These are phyloP conservation scores for Millerozyma miso DNA, from an alignment of 805 yeast genomes.

Conservation along the genomic window DNA sequence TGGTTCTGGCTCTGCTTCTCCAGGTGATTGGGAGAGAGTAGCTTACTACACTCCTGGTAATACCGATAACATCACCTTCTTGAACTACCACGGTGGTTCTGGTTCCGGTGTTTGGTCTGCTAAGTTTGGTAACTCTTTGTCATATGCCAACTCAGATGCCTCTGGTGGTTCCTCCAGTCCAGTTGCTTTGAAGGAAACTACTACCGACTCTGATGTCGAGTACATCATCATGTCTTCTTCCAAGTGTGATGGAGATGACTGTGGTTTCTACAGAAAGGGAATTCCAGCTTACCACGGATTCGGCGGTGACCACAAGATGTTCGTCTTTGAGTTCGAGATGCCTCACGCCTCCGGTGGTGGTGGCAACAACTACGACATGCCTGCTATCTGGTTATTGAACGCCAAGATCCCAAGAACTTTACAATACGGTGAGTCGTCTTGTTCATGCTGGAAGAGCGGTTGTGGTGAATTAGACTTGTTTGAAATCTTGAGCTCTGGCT, in stretches of 20 bases:
- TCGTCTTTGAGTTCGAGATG: conserved; percentile 92
- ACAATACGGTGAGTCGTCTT: conserved; percentile 80
- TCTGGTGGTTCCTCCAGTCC: conserved; percentile 66
- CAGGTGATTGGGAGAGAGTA: conserved; percentile 67
- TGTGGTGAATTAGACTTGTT: conserved; percentile 98
- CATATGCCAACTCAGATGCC: conserved; percentile 79
- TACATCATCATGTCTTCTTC: conserved; percentile 74
- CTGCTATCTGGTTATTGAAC: conserved; percentile 94
- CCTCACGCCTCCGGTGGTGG: conserved; percentile 58
- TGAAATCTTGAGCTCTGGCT: conserved; percentile 79
- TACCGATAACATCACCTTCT: conserved; percentile 68
- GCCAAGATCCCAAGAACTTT: conserved; percentile 95
- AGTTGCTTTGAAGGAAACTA: conserved; percentile 62
- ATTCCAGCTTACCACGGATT: conserved; percentile 96
- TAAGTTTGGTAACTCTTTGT: conserved; percentile 87
- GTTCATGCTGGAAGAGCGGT: conserved; percentile 96
- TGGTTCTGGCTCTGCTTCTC: conserved; percentile 30
- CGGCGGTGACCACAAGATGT: conserved; percentile 77
- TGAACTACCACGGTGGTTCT: conserved; percentile 85
- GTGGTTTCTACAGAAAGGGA: conserved; percentile 84
- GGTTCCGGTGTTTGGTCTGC: conserved; percentile 88
- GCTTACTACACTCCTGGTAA: conserved; percentile 75
- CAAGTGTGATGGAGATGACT: conserved; percentile 53
- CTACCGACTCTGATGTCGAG: conserved; percentile 71
- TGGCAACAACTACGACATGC: conserved; percentile 81